Conservation (phyloP, 2,329 filamentous ascomycete genomes). For the Colletotrichum orchidophilum region DNA sequence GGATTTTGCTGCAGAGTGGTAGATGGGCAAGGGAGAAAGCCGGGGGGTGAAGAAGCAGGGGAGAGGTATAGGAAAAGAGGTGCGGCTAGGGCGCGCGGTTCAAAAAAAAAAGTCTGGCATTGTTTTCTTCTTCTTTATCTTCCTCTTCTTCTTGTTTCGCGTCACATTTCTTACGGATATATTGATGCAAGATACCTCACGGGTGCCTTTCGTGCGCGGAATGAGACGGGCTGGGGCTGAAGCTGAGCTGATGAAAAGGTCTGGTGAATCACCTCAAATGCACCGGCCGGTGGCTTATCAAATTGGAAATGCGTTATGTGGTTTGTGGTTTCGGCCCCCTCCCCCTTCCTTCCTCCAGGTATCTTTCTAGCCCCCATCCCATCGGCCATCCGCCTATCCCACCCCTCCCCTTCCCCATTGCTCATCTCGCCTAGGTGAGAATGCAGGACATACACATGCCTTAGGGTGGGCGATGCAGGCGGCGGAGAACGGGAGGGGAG, state of each 20-base stretch:
- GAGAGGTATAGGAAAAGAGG: no score
- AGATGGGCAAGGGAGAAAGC: neutral
- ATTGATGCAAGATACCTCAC: neutral
- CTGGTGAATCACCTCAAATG: no score
- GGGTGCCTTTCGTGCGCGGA: neutral
- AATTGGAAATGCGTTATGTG: neutral
- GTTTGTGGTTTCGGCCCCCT: neutral
- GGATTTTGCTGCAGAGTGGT: neutral
- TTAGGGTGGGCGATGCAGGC: neutral
- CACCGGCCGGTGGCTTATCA: no score
- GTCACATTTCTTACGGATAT: neutral
- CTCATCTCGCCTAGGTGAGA: slow-evolving; percentile 28
- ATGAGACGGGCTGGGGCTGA: neutral
- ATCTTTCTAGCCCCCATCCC: neutral
- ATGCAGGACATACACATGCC: slow-evolving; percentile 23
- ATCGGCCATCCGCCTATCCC: neutral
- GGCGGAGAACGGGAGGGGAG: neutral
- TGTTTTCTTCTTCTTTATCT: no score
- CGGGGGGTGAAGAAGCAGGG: neutral
- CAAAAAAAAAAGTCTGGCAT: neutral
- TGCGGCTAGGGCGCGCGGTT: slow-evolving; percentile 10
- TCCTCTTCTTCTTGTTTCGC: no score
- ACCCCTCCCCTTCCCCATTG: neutral
- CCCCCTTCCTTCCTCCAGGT: no score
- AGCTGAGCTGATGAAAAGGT: neutral